Percentiles rank a stretch among this genome's conserved stretches.
phyloP scores from a whole-genome alignment of 1,284 basidiomycete species.

The Somion occarium region DNA sequence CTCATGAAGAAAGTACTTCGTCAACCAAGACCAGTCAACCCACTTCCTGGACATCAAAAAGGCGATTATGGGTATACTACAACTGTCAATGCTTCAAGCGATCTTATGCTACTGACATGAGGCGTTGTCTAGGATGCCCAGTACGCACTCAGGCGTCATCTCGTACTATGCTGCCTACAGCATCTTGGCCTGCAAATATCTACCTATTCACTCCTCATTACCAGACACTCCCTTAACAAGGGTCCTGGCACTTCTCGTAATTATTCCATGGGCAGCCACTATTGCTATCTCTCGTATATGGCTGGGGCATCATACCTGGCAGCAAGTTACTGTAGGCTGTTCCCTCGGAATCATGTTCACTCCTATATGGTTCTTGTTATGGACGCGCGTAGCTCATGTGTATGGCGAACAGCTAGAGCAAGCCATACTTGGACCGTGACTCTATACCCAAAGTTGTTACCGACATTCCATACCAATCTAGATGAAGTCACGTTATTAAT shows the following conservation, averaged over 20 bases:
- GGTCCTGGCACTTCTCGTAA: slow-evolving; percentile 39
- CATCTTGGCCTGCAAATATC: slow-evolving; percentile 48
- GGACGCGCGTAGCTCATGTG: slow-evolving; percentile 33
- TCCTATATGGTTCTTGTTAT: slow-evolving; percentile 56
- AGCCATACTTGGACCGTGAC: not conserved
- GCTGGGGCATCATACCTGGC: slow-evolving; percentile 79
- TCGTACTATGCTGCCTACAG: slow-evolving; percentile 70
- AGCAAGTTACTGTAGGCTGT: slow-evolving; percentile 69
- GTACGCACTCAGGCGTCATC: slow-evolving; percentile 79
- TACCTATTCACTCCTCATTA: slow-evolving; percentile 48
- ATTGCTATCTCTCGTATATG: slow-evolving; percentile 69
- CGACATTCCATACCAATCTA: too few species aligned
- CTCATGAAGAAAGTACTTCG: slow-evolving; percentile 61
- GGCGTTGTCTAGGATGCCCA: slow-evolving; percentile 67
- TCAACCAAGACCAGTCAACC: slow-evolving; percentile 63
- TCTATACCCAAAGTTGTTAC: too few species aligned
- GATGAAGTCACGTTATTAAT: too few species aligned
- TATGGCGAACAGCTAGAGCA: slow-evolving; percentile 18
- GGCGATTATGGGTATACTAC: slow-evolving; percentile 57
- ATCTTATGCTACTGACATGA: slow-evolving; percentile 1
- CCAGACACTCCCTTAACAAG: slow-evolving; percentile 31
- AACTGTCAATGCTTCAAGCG: slow-evolving; percentile 5
- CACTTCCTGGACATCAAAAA: slow-evolving; percentile 37
- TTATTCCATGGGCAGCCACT: slow-evolving; percentile 48
- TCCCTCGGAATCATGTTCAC: slow-evolving; percentile 56